Percentiles rank a stretch among this genome's conserved stretches.
These are phyloP conservation scores for Rehmannia glutinosa DNA, from an alignment of 257 asterid species.

Conservation along the genomic window DNA sequence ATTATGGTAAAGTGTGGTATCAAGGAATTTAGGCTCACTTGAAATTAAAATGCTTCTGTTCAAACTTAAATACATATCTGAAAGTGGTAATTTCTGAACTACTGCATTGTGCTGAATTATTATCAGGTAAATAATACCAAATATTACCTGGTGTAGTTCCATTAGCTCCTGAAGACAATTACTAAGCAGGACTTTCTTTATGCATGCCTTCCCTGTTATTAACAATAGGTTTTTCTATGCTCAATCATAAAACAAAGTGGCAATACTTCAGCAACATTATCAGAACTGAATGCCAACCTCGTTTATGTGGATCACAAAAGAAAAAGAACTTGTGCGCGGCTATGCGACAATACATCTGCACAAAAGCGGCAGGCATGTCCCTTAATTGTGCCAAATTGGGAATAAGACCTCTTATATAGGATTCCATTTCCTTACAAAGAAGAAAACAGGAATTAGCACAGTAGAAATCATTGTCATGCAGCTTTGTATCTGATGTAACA, in stretches of 20 bases:
- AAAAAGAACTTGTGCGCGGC: constrained; percentile 99
- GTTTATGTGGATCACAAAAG: constrained; percentile 97
- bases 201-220: constrained; percentile 93
- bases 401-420: constrained; percentile 91
- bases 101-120: background rate
- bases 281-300: constrained; percentile 53
- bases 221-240: constrained; percentile 13
- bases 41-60: background rate
- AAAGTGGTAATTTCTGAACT: background rate
- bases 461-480: constrained; percentile 1
- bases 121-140: constrained; percentile 8
- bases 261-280: constrained; percentile 1
- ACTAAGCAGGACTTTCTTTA: constrained; percentile 93
- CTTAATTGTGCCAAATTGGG: constrained; percentile 95
- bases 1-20: background rate
- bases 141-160: constrained; percentile 95
- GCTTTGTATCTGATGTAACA: background rate
- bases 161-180: constrained; percentile 98
- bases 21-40: constrained; percentile 1
- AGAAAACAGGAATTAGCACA: constrained; percentile 10
- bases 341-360: constrained; percentile 96
- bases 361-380: constrained; percentile 92
- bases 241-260: constrained; percentile 6
- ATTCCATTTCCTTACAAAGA: constrained; percentile 82
- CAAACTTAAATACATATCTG: background rate